Evolutionary conservation across 352 stramenopile species (phyloP).

Genomic region (Hyaloperonospora brassicae): DNA sequence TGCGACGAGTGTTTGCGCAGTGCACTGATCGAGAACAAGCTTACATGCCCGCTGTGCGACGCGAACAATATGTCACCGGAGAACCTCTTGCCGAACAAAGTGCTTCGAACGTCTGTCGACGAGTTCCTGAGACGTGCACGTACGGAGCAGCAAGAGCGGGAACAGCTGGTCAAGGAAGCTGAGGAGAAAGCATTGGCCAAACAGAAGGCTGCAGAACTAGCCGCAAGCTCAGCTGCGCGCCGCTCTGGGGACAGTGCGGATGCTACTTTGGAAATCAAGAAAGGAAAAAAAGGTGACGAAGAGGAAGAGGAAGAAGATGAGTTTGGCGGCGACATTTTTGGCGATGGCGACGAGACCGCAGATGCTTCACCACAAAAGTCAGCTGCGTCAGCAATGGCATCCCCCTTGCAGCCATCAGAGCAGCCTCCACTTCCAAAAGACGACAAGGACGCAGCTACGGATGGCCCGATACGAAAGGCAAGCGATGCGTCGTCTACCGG

Average conservation of each 20-base stretch:
- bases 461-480: constrained; percentile 11
- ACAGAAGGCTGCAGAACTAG: constrained; percentile 61
- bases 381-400: constrained; percentile 8
- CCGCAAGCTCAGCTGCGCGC: constrained; percentile 37
- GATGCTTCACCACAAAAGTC: constrained; percentile 16
- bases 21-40: constrained; percentile 69
- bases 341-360: constrained; percentile 49
- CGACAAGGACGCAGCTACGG: constrained; percentile 6
- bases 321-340: constrained; percentile 82
- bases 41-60: constrained; percentile 74
- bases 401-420: constrained; percentile 24
- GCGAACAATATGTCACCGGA: constrained; percentile 79
- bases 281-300: constrained; percentile 62
- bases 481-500: constrained; percentile 20
- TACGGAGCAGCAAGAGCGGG: constrained; percentile 76
- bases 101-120: constrained; percentile 72
- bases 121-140: constrained; percentile 71
- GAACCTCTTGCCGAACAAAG: constrained; percentile 79
- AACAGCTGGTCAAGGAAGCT: constrained; percentile 77
- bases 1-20: constrained; percentile 79
- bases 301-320: constrained; percentile 77
- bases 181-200: constrained; percentile 76
- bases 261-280: constrained; percentile 81
- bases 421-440: constrained; percentile 40
- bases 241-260: constrained; percentile 65